phyloP scores from a whole-genome alignment of 179 eudicot species.

The Beta macrorhiza region DNA sequence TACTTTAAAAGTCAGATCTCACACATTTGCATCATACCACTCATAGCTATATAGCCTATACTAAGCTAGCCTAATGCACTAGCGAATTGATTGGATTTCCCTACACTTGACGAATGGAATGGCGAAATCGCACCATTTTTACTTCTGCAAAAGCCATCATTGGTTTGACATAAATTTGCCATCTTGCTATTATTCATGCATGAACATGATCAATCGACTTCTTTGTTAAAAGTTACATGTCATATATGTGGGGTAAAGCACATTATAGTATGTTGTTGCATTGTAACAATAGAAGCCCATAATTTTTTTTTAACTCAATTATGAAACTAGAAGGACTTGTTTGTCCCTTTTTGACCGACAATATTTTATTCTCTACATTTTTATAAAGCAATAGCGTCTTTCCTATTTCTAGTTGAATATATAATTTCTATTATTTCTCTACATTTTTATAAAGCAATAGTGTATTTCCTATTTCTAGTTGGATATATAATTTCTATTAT shows the following conservation, averaged over 20 bases:
- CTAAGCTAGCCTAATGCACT: neutral
- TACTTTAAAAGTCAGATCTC: neutral
- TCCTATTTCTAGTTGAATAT: neutral
- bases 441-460: neutral
- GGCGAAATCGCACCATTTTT: neutral
- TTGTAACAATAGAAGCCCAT: neutral
- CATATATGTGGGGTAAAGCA: neutral
- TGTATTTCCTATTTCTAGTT: neutral
- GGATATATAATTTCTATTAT: neutral
- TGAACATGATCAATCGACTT: neutral
- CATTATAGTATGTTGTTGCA: neutral
- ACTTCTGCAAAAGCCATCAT: neutral
- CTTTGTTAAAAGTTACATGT: neutral
- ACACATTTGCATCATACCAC: constrained; percentile 15
- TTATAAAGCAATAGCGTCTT: neutral
- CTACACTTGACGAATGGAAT: neutral
- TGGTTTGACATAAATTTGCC: neutral
- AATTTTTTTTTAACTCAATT: neutral
- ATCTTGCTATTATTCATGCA: neutral
- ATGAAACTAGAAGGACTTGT: neutral
- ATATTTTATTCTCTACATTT: neutral
- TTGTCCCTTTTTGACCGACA: neutral
- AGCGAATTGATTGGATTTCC: neutral
- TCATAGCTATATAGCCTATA: neutral
- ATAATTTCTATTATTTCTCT: neutral